phyloP scores from a whole-genome alignment of 2,329 filamentous ascomycete species.

The Elsinoe fawcettii region DNA sequence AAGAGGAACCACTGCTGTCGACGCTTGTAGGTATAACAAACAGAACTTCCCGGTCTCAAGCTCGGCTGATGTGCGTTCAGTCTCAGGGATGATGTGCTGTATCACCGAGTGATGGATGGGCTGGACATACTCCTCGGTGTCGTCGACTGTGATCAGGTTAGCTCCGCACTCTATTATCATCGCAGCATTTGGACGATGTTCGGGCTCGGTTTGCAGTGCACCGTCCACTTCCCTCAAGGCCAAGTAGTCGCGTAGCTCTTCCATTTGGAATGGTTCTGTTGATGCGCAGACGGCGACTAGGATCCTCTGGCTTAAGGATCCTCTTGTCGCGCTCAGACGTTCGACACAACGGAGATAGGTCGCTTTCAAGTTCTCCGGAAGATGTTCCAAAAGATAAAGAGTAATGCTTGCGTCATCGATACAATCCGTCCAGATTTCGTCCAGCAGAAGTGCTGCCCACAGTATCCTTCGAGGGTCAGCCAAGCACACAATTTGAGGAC shows the following conservation, averaged over 20 bases:
- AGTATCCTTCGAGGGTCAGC: constrained; percentile 2
- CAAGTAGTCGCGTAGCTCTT: constrained; percentile 4
- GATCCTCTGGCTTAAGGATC: too few species aligned
- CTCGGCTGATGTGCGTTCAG: too few species aligned
- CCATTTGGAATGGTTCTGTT: too few species aligned
- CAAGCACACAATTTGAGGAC: neutral
- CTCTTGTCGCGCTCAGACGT: too few species aligned
- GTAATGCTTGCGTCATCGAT: neutral
- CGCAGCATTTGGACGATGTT: neutral
- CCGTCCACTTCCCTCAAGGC: neutral
- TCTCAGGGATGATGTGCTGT: neutral
- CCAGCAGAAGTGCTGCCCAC: constrained; percentile 14
- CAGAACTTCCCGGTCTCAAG: too few species aligned
- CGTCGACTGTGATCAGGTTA: constrained; percentile 1
- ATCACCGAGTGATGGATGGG: constrained; percentile 16
- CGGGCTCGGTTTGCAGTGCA: neutral
- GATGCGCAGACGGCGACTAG: too few species aligned
- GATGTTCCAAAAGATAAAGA: neutral
- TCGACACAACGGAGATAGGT: neutral
- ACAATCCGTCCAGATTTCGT: constrained; percentile 12
- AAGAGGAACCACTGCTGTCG: too few species aligned
- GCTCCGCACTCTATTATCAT: neutral
- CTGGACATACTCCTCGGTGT: neutral
- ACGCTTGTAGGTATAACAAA: too few species aligned
- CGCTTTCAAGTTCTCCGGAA: constrained; percentile 6